Evolutionary conservation across 495 filamentous ascomycete genomes (phyloP).

Genomic region (Penicillium desertorum): DNA sequence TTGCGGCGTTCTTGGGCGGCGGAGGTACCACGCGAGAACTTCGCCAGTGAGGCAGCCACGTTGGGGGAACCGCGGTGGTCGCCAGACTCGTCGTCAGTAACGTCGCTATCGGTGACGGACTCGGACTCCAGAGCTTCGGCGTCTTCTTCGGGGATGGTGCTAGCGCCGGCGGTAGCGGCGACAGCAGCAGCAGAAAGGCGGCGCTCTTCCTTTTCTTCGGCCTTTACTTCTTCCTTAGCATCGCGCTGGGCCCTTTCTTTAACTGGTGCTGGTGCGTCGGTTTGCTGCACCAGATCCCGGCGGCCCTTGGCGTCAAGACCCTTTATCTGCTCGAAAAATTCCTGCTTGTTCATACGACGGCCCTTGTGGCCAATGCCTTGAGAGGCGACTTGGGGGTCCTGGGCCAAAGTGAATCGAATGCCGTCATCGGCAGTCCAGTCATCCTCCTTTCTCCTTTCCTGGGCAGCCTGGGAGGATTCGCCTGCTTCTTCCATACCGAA

Average conservation of each 20-base stretch:
- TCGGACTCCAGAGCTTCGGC: constrained; percentile 28
- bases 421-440: constrained; percentile 69
- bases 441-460: constrained; percentile 33
- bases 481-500: constrained; percentile 54
- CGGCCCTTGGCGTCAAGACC: constrained; percentile 75
- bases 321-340: constrained; percentile 85
- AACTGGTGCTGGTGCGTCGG: constrained; percentile 59
- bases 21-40: constrained; percentile 37
- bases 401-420: constrained; percentile 80
- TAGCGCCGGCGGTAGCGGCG: constrained; percentile 12
- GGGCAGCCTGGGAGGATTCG: constrained; percentile 41
- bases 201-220: constrained; percentile 31
- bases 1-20: constrained; percentile 54
- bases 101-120: constrained; percentile 32
- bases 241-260: constrained; percentile 55
- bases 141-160: constrained; percentile 23
- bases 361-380: constrained; percentile 49
- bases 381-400: constrained; percentile 33
- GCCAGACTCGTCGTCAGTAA: constrained; percentile 28
- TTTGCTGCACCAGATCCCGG: constrained; percentile 66
- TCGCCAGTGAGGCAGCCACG: constrained; percentile 46
- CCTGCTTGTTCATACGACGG: constrained; percentile 81
- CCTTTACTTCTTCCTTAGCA: constrained; percentile 31
- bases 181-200: constrained; percentile 27
- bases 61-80: constrained; percentile 39